A percentile compares a stretch with the other conserved stretches of the same genome.
These are phyloP conservation scores for Daldinia bambusicola DNA, from an alignment of 495 filamentous ascomycete genomes.

Conservation along the genomic window DNA sequence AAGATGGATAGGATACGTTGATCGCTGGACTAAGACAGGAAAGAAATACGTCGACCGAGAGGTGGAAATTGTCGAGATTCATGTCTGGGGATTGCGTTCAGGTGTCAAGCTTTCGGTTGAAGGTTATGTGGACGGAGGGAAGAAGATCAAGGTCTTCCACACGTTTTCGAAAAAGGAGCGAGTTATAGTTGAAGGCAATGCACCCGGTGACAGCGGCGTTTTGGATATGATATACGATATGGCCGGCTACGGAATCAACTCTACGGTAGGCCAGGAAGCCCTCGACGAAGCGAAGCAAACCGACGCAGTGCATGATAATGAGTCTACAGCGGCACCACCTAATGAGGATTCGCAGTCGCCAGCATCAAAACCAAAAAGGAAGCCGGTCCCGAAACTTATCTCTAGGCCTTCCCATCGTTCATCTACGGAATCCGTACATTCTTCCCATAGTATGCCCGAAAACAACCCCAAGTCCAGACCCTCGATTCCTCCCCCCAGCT, in stretches of 20 bases:
- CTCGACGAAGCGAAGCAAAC: constrained; percentile 43
- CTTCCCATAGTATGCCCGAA: constrained; percentile 6
- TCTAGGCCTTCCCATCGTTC: constrained; percentile 15
- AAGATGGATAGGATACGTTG: constrained; percentile 89
- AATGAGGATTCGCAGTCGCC: constrained; percentile 9
- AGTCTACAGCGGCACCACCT: constrained; percentile 10
- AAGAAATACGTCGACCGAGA: constrained; percentile 86
- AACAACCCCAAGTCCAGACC: constrained; percentile 6
- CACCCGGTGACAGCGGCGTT: constrained; percentile 58
- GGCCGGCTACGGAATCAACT: constrained; percentile 54
- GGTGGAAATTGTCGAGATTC: constrained; percentile 87
- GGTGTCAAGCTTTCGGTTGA: constrained; percentile 89
- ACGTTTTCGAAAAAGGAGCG: constrained; percentile 79
- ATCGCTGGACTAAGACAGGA: constrained; percentile 76
- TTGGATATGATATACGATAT: constrained; percentile 64
- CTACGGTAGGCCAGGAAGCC: constrained; percentile 34
- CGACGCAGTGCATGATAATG: constrained; percentile 40
- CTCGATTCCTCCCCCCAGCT: constrained; percentile 2
- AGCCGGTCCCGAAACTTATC: constrained; percentile 34
- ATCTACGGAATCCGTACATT: constrained; percentile 19
- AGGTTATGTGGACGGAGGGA: constrained; percentile 87
- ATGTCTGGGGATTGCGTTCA: constrained; percentile 87
- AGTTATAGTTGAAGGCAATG: constrained; percentile 71
- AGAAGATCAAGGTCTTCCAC: constrained; percentile 84
- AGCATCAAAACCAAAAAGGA: constrained; percentile 36